phyloP scores from a whole-genome alignment of 108 stramenopile species.

The Conticribra weissflogii region DNA sequence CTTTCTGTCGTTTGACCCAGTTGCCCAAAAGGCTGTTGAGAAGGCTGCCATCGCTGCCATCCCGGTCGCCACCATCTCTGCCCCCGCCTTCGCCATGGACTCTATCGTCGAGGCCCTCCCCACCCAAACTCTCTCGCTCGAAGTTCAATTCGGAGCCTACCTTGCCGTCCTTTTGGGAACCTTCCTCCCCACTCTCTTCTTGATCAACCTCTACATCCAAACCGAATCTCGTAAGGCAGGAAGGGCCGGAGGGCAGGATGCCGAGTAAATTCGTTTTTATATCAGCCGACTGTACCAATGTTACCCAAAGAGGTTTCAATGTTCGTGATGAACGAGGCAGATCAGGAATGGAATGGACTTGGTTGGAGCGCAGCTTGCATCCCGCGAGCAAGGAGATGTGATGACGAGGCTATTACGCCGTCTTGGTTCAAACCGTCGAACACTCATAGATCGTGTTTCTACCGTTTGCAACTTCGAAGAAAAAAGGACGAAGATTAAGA shows the following conservation, averaged over 20 bases:
- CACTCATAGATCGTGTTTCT: too few species aligned
- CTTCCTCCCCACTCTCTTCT: slow-evolving; percentile 91
- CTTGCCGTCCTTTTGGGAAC: slow-evolving; percentile 93
- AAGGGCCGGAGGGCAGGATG: slow-evolving; percentile 70
- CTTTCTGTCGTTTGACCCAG: slow-evolving; percentile 25
- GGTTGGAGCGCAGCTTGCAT: too few species aligned
- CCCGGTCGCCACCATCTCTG: slow-evolving; percentile 68
- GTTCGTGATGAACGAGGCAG: neutral
- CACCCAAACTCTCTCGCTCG: slow-evolving; percentile 80
- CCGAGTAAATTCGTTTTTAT: slow-evolving; percentile 61
- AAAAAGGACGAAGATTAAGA: too few species aligned
- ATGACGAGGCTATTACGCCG: too few species aligned
- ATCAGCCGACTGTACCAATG: neutral
- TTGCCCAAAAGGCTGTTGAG: slow-evolving; percentile 52
- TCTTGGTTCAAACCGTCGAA: too few species aligned
- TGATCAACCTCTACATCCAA: slow-evolving; percentile 94
- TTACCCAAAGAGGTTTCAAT: neutral
- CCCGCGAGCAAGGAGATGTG: too few species aligned
- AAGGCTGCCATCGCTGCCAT: slow-evolving; percentile 71
- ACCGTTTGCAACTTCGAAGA: too few species aligned
- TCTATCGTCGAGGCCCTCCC: slow-evolving; percentile 82
- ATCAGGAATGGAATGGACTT: too few species aligned
- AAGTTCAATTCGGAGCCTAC: slow-evolving; percentile 94
- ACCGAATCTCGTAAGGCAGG: slow-evolving; percentile 89
- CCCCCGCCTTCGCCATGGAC: slow-evolving; percentile 87